These are phyloP conservation scores for Pichia cactophila DNA, from an alignment of 1,139 yeast species.

Conservation along the genomic window DNA sequence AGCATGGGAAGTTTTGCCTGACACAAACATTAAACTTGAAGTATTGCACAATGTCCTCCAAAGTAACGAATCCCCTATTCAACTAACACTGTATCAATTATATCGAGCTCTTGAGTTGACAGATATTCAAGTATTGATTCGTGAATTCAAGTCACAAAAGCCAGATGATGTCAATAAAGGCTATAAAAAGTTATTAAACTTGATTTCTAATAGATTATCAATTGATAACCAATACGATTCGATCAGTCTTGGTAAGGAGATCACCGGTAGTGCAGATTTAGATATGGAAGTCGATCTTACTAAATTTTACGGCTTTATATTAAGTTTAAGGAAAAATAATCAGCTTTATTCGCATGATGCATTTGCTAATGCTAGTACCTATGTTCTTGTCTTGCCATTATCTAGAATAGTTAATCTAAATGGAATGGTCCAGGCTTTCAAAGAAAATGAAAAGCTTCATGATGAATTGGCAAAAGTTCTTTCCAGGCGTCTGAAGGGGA, in stretches of 20 bases:
- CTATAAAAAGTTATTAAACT: constrained; percentile 21
- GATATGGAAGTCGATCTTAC: constrained; percentile 17
- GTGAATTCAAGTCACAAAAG: constrained; percentile 18
- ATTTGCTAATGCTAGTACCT: constrained; percentile 34
- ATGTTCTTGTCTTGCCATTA: constrained; percentile 43
- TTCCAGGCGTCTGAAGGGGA: not conserved
- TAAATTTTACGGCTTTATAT: constrained; percentile 37
- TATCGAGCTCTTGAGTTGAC: constrained; percentile 30
- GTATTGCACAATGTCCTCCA: constrained; percentile 48
- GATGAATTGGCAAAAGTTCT: constrained; percentile 16
- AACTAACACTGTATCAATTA: constrained; percentile 44
- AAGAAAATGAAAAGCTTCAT: constrained; percentile 25
- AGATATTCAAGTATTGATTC: constrained; percentile 23
- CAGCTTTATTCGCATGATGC: constrained; percentile 34
- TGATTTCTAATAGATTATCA: constrained; percentile 15
- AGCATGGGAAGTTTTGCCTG: constrained; percentile 27
- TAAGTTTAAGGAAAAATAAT: constrained; percentile 41
- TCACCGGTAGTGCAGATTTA: constrained; percentile 18
- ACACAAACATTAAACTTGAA: constrained; percentile 38
- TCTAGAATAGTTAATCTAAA: constrained; percentile 30
- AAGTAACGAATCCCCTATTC: constrained; percentile 41
- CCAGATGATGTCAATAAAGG: constrained; percentile 20
- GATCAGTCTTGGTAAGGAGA: constrained; percentile 24
- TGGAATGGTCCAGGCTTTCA: constrained; percentile 29
- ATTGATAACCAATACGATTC: constrained; percentile 23